Evolutionary conservation across 352 stramenopile species (phyloP).

Genomic region (Elongisporangium senticosum): DNA sequence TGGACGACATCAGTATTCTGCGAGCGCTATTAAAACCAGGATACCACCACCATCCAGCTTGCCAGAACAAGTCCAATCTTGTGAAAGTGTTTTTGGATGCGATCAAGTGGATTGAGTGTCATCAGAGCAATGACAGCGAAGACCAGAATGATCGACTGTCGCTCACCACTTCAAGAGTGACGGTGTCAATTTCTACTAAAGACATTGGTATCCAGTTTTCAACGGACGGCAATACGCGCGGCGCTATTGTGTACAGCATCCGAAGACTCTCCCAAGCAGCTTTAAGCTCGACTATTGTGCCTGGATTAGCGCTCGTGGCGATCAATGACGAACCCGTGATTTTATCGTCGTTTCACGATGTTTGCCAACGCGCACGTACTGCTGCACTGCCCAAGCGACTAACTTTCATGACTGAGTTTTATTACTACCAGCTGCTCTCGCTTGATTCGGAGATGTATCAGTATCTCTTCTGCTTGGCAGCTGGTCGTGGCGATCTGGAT

Average conservation of each 20-base stretch:
- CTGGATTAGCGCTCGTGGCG: conserved; percentile 69
- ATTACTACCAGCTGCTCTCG: conserved; percentile 78
- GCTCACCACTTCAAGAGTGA: conserved; percentile 48
- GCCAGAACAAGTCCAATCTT: conserved; percentile 53
- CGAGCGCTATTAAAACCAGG: conserved; percentile 49
- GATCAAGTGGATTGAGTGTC: conserved; percentile 73
- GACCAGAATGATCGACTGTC: conserved; percentile 38
- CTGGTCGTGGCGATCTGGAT: conserved; percentile 61
- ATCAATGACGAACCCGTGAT: conserved; percentile 83
- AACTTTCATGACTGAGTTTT: conserved; percentile 82
- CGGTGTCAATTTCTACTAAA: conserved; percentile 76
- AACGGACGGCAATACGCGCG: conserved; percentile 68
- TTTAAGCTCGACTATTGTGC: conserved; percentile 57
- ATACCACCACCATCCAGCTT: conserved; percentile 65
- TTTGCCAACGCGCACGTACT: conserved; percentile 50
- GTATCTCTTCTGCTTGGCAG: conserved; percentile 70
- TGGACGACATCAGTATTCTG: conserved; percentile 50
- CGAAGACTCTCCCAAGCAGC: conserved; percentile 79
- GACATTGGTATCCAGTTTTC: conserved; percentile 83
- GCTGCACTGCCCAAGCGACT: conserved; percentile 71
- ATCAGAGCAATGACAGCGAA: conserved; percentile 29
- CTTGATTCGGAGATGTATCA: conserved; percentile 76
- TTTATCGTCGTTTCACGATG: conserved; percentile 74
- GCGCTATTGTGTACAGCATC: conserved; percentile 69
- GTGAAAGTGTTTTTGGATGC: conserved; percentile 68